phyloP scores from a whole-genome alignment of 2,329 filamentous ascomycete genomes.

The Sporothrix brunneoviolacea region DNA sequence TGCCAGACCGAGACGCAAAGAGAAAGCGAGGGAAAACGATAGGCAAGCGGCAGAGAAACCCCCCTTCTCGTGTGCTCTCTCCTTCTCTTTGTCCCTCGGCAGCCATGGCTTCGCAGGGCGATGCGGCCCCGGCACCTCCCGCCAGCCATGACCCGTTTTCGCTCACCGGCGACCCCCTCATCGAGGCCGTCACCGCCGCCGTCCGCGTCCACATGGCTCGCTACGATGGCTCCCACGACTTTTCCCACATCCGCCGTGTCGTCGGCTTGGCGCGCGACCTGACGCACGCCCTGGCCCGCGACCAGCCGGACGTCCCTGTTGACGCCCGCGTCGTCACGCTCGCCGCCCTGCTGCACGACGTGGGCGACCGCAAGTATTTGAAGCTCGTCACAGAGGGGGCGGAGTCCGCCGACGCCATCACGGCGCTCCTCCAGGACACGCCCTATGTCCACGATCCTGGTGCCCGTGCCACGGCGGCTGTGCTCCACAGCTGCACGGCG shows the following conservation, averaged over 20 bases:
- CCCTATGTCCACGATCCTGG: constrained; percentile 8
- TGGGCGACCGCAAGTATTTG: constrained; percentile 80
- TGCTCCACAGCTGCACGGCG: constrained; percentile 13
- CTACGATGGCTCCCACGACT: constrained; percentile 85
- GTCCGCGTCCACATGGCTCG: constrained; percentile 66
- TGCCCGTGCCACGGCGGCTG: constrained; percentile 11
- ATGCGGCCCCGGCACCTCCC: neutral
- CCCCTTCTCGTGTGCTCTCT: neutral
- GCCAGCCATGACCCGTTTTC: constrained; percentile 7
- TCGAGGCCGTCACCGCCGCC: constrained; percentile 52
- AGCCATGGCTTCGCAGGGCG: too few species aligned
- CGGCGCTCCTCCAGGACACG: neutral
- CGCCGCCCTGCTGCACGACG: constrained; percentile 74
- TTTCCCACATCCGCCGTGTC: constrained; percentile 75
- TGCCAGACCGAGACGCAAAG: too few species aligned
- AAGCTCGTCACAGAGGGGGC: too few species aligned
- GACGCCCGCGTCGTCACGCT: constrained; percentile 51
- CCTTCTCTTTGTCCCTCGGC: neutral
- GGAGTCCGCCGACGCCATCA: constrained; percentile 48
- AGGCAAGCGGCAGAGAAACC: too few species aligned
- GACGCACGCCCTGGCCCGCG: constrained; percentile 30
- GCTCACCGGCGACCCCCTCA: constrained; percentile 38
- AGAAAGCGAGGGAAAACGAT: too few species aligned
- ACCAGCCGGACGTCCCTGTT: constrained; percentile 30
- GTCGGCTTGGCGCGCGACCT: constrained; percentile 64